Evolutionary conservation across 1,284 basidiomycete species (phyloP).

Genomic region (Mrakiaceae sp.): DNA sequence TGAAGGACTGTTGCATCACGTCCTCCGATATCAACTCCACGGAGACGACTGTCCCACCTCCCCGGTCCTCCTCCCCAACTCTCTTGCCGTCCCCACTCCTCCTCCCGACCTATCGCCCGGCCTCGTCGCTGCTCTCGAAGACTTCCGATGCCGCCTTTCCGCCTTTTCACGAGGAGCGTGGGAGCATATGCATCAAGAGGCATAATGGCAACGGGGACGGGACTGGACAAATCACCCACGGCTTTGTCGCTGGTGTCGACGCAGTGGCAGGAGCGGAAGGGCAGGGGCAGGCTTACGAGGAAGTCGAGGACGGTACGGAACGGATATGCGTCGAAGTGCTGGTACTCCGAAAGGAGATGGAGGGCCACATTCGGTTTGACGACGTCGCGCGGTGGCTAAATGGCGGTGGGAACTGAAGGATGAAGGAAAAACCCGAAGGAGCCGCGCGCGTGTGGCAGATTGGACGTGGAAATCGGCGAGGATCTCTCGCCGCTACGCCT

Average conservation of each 20-base stretch:
- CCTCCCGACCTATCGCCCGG: constrained; percentile 8
- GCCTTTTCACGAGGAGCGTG: not conserved
- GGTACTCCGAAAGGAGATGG: constrained; percentile 16
- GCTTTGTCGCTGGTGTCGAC: not conserved
- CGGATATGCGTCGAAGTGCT: constrained; percentile 14
- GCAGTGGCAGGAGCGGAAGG: no score
- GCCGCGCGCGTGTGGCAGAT: no score
- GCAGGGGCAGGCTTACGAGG: not conserved
- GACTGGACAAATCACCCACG: not conserved
- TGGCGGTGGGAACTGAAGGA: not conserved
- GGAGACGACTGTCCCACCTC: not conserved
- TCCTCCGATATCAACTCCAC: not conserved
- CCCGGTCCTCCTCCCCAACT: not conserved
- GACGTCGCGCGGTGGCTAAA: constrained; percentile 8
- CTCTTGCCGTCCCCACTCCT: constrained; percentile 4
- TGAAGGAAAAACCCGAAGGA: not conserved
- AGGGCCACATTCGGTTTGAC: constrained; percentile 6
- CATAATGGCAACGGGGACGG: no score
- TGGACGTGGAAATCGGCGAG: no score
- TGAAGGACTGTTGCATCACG: not conserved
- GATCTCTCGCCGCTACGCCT: no score
- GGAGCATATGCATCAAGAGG: no score
- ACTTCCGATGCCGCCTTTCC: not conserved
- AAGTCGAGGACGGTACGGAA: constrained; percentile 14
- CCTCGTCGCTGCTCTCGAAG: constrained; percentile 3